Evolutionary conservation across 2,329 filamentous ascomycete species (phyloP).

Genomic region (Pseudogymnoascus sp.): DNA sequence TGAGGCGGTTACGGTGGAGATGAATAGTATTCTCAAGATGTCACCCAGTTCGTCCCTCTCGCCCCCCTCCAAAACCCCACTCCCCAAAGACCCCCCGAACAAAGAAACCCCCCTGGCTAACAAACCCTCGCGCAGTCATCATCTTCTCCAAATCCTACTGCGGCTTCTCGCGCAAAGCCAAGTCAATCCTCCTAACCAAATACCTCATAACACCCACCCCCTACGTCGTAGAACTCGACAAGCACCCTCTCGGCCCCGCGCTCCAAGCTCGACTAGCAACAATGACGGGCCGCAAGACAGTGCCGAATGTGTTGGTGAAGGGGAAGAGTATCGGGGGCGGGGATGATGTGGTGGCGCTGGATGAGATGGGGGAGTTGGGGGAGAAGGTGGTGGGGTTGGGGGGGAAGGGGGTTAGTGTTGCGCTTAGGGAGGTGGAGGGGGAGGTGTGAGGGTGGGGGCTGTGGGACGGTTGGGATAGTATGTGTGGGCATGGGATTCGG

Average conservation of each 20-base stretch:
- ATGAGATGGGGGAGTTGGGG: slow-evolving; percentile 56
- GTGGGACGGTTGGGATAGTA: neutral
- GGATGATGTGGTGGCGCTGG: slow-evolving; percentile 71
- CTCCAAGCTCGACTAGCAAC: slow-evolving; percentile 65
- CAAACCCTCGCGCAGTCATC: slow-evolving; percentile 51
- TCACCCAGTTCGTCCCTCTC: slow-evolving; percentile 67
- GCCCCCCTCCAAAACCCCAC: neutral
- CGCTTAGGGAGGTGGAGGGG: slow-evolving; percentile 10
- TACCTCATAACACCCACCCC: slow-evolving; percentile 78
- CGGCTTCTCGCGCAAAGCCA: slow-evolving; percentile 75
- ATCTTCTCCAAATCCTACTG: slow-evolving; percentile 97
- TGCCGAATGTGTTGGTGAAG: slow-evolving; percentile 85
- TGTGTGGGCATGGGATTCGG: neutral
- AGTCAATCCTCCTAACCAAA: slow-evolving; percentile 71
- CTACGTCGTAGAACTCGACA: slow-evolving; percentile 83
- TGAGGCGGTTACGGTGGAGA: slow-evolving; percentile 57
- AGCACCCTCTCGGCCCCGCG: slow-evolving; percentile 62
- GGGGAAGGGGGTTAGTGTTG: slow-evolving; percentile 45
- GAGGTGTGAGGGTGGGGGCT: neutral
- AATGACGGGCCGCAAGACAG: slow-evolving; percentile 72
- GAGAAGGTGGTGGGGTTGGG: slow-evolving; percentile 66
- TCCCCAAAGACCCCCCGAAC: slow-evolving; percentile 8
- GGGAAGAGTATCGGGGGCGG: slow-evolving; percentile 84
- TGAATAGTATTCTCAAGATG: slow-evolving; percentile 73
- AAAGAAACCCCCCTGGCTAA: neutral